These are phyloP conservation scores for Mollisiaceae sp. DNA, from an alignment of 2,329 filamentous ascomycete genomes.

Conservation along the genomic window DNA sequence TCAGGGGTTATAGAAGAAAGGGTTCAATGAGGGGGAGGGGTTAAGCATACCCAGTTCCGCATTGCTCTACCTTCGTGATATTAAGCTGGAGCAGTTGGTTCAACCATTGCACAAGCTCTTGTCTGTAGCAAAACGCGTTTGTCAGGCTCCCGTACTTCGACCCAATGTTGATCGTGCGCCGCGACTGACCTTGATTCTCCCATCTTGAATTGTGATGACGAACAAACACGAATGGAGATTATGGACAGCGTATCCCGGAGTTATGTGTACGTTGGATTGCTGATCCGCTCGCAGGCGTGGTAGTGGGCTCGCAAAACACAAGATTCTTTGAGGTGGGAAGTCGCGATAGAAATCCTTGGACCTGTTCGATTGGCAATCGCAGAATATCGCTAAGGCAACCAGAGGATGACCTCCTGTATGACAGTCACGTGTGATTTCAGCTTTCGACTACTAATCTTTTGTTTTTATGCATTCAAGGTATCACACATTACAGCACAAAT, in stretches of 20 bases:
- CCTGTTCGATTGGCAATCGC: conserved; percentile 6
- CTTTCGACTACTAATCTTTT: no score
- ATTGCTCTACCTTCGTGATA: conserved; percentile 98
- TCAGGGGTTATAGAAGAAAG: conserved; percentile 35
- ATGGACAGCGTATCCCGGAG: conserved; percentile 1
- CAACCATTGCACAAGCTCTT: conserved; percentile 94
- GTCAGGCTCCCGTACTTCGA: conserved; percentile 26
- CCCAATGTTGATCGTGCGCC: conserved; percentile 23
- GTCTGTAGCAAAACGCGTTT: conserved; percentile 58
- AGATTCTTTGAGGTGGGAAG: not conserved
- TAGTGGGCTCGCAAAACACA: not conserved
- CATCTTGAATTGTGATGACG: conserved; percentile 32
- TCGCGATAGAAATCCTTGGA: conserved; percentile 13
- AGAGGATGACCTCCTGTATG: not conserved
- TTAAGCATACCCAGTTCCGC: conserved; percentile 84
- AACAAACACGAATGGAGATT: not conserved
- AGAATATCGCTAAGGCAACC: conserved; percentile 9
- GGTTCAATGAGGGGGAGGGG: conserved; percentile 43
- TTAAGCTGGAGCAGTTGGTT: conserved; percentile 98
- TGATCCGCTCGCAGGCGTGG: conserved; percentile 9
- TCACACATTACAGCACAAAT: not conserved
- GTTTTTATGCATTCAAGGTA: no score
- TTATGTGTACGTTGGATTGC: conserved; percentile 4
- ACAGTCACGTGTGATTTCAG: not conserved
- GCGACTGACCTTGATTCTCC: conserved; percentile 43